These are phyloP conservation scores for Rhodosorus marinus DNA, from an alignment of 23 red algal genomes.

Conservation along the genomic window DNA sequence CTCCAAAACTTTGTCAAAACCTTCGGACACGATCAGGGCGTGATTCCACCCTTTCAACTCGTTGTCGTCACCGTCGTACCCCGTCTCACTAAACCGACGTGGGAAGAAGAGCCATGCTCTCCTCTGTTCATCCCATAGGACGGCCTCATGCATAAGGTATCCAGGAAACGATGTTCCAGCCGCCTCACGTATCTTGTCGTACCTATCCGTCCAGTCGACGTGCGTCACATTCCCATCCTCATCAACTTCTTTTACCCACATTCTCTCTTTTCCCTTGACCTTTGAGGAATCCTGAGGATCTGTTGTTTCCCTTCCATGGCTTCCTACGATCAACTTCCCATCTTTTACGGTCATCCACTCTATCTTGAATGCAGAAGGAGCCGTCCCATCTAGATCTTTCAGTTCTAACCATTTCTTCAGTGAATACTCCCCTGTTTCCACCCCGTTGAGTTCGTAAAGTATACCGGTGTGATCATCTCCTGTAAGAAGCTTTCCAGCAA, in stretches of 20 bases:
- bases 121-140: conserved; percentile 30
- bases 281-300: conserved; percentile 16
- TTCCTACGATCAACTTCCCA: conserved; percentile 26
- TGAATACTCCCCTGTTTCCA: conserved; percentile 1
- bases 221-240: conserved; percentile 14
- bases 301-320: conserved; percentile 48
- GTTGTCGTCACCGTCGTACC: conserved; percentile 26
- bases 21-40: conserved; percentile 23
- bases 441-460: conserved; percentile 39
- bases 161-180: conserved; percentile 55
- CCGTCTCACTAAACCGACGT: conserved; percentile 13
- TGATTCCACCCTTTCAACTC: conserved; percentile 44
- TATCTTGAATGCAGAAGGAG: conserved; percentile 34
- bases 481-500: conserved; percentile 10
- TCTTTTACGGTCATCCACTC: conserved; percentile 84
- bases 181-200: conserved; percentile 14
- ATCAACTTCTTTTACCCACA: conserved; percentile 48
- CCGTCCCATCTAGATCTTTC: conserved; percentile 22
- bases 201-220: conserved; percentile 34
- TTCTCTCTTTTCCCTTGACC: conserved; percentile 20
- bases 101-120: conserved; percentile 63
- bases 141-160: conserved; percentile 71
- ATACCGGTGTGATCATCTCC: conserved; percentile 62
- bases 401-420: conserved; percentile 9
- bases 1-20: conserved; percentile 16